Evolutionary conservation across 2,329 filamentous ascomycete species (phyloP), one percentile per base, ranked within the genome.

Genomic region (Pseudogymnoascus sp.): DNA sequence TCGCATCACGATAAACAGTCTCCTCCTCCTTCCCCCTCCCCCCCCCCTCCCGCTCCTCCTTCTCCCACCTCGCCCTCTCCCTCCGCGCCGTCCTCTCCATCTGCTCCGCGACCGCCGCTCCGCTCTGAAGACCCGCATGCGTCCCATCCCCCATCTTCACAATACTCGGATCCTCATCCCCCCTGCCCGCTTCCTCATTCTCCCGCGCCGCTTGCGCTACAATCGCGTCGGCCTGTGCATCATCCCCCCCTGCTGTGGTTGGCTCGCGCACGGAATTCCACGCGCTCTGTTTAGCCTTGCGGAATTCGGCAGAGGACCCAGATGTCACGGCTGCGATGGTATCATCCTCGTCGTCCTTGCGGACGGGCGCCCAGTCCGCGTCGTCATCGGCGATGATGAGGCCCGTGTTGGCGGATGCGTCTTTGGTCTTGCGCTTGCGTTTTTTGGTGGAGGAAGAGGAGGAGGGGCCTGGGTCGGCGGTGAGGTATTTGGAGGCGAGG

Each of bases 1-100:
- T 95, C 10, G 96, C 95, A 77, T 99, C 95, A 70, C 95, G 90
- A 75, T 98, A 97, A 23, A 97, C 92, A 0, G 93, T 96, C 77
- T 97, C 92, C 71, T 88, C 83, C 34, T 84, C 83, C 64, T 77
- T 74, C 0, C 74, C 77, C 57, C 71, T 74, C 37, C 69, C 71
- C 13, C 78, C 65, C 77, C 80, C 36, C 76, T 73, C 43, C 65
- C 69, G 73, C 69, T 70, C 69, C 75, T 76, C 67, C 67, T 71
- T 68, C 66, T 81, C 78, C 70, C 83, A 84, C 23, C 80, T 78
- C 13, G 77, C 77, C n/a, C 76, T 75, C 66, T 92, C 88, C 68
- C 87, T 84, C 11, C 81, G 83, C 68, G 88, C 85, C 14, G 90
- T 86, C 72, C 85, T 83, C 69, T 84, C 80, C 4, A 89, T 79